Base-by-base conservation (phyloP, 2,329 filamentous ascomycete species). In the Bertia moriformis region DNA sequence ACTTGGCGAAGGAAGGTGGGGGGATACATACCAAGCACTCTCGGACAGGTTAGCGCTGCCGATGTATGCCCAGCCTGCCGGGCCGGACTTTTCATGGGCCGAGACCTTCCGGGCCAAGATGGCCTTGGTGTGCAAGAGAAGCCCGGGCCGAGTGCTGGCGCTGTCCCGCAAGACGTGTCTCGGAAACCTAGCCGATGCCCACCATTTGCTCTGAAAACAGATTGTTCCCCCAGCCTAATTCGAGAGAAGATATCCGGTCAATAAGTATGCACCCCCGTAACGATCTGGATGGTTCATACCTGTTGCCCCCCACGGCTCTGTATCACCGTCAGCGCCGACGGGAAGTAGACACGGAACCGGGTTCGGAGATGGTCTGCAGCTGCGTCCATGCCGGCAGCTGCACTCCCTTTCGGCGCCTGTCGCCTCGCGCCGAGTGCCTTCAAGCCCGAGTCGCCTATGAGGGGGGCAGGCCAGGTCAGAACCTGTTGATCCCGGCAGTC, bases 1-100 rank as follows among this genome's bases (percentile, higher is more conserved):
- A 10, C 14, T 5, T n/a, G 18, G 4, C 4, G 12, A 37, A 19
- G 18, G 18, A 13, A 22, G n/a, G 13, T 27, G 13, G 35, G n/a
- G 33, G 14, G 13, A 37, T 27, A 63, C 75, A 65, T 61, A 86
- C 83, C 91, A 98, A 20, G 91, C 91, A 54, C 83, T 88, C 57
- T 95, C 87, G 0, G 87, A 93, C 19, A 94, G 60, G 58, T 98
- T 98, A 4, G 86, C 85, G 49, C 85, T 93, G n/a, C 91, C 91
- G 27, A 93, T 61, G 52, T 96, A 96, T 2, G 72, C 80, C 80
- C 85, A 95, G 3, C 77, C 76, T 60, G 43, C 44, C 15, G 42
- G 45, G 14, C 43, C 49, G 35, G 49, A 43, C 15, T 45, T 27
- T 19, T 30, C 37, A 5, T 24, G 38, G 39, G 19, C 44, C 37